Conservation (phyloP, 1,284 basidiomycete species). For the Fomitopsis palustris region DNA sequence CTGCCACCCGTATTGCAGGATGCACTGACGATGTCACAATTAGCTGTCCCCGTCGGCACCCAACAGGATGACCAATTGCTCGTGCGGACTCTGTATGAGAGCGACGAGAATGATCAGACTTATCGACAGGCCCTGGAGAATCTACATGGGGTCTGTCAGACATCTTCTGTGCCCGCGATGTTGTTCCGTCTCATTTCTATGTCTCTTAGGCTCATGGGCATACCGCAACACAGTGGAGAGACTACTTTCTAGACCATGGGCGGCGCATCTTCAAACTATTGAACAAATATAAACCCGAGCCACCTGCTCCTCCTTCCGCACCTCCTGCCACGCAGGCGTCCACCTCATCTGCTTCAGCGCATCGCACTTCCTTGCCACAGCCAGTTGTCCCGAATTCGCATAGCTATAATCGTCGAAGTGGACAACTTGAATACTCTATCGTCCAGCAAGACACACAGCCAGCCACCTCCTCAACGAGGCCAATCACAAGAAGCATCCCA, state of each 20-base stretch:
- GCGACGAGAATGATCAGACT: slow-evolving; percentile 31
- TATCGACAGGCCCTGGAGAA: slow-evolving; percentile 40
- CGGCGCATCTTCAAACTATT: slow-evolving; percentile 52
- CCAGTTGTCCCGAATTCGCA: background rate
- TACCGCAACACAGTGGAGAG: slow-evolving; percentile 56
- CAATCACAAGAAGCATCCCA: background rate
- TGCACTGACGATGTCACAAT: slow-evolving; percentile 39
- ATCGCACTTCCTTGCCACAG: background rate
- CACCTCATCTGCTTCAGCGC: background rate
- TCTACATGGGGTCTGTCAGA: slow-evolving; percentile 36
- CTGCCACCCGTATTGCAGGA: slow-evolving; percentile 37
- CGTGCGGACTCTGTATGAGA: slow-evolving; percentile 38
- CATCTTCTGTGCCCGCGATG: background rate
- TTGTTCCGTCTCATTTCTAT: slow-evolving; percentile 31
- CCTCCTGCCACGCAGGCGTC: background rate
- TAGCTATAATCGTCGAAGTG: background rate
- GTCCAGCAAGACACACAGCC: background rate
- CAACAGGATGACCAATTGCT: slow-evolving; percentile 51
- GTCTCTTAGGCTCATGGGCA: slow-evolving; percentile 41
- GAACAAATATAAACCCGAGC: slow-evolving; percentile 7
- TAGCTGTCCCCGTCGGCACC: slow-evolving; percentile 51
- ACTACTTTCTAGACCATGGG: slow-evolving; percentile 68
- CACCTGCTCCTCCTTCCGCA: background rate
- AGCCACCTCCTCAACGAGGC: background rate
- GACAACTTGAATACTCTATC: background rate